Percentiles rank a stretch among this genome's conserved stretches.
Conservation (phyloP, 2,329 filamentous ascomycete species). For the Rhytidhysteron rufulum region DNA sequence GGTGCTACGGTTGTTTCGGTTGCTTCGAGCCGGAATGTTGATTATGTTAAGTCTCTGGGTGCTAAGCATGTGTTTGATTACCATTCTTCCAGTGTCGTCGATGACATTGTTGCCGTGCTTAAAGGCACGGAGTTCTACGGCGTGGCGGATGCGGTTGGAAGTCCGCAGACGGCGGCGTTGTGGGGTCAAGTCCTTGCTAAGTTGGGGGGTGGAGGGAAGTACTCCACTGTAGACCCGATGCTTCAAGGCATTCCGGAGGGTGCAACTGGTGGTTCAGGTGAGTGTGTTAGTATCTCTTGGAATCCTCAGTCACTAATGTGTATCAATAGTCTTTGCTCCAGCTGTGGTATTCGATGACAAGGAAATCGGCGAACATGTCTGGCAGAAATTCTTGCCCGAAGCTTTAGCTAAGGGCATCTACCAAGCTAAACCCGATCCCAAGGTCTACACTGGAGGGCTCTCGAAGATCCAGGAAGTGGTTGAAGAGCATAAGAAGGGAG, state of each 20-base stretch:
- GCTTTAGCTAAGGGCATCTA: conserved; percentile 6
- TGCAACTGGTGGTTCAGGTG: background rate
- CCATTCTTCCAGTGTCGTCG: conserved; percentile 24
- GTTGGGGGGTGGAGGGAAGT: background rate
- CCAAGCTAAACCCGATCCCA: conserved; percentile 8
- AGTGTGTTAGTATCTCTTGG: background rate
- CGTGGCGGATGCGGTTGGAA: conserved; percentile 27
- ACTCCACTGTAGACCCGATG: background rate
- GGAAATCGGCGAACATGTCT: conserved; percentile 7
- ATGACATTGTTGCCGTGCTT: conserved; percentile 29
- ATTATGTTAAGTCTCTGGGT: conserved; percentile 26
- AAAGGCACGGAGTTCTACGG: conserved; percentile 31
- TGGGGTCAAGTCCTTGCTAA: background rate
- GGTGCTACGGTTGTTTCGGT: conserved; percentile 31
- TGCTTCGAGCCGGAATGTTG: conserved; percentile 29
- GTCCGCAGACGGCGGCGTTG: background rate
- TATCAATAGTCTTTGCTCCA: background rate
- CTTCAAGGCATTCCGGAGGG: background rate
- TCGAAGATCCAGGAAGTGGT: conserved; percentile 11
- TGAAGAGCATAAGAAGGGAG: conserved; percentile 13
- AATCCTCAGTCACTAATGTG: too few relatives aligned
- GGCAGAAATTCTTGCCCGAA: conserved; percentile 8
- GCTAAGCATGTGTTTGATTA: conserved; percentile 30
- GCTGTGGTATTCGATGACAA: background rate
- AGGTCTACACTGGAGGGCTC: conserved; percentile 12